A percentile compares a stretch with the other conserved stretches of the same genome.
Evolutionary conservation across 306 rosid genomes (phyloP).

Genomic region (Castanea sativa): DNA sequence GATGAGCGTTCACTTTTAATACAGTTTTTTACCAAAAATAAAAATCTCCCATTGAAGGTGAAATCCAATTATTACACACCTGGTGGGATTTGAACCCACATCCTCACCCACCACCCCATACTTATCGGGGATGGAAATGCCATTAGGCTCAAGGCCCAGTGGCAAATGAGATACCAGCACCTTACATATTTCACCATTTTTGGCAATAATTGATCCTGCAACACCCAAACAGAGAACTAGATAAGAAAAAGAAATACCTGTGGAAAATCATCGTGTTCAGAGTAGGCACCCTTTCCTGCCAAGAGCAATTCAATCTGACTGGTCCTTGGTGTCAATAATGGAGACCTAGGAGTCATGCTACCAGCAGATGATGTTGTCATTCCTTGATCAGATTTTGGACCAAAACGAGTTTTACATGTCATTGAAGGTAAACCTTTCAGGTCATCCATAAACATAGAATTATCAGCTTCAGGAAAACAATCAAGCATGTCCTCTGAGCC

Average conservation of each 20-base stretch:
- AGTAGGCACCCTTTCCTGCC: conserved; percentile 90
- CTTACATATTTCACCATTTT: background rate
- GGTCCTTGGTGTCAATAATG: conserved; percentile 88
- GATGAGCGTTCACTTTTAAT: no score
- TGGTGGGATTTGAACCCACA: background rate
- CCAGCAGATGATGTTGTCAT: conserved; percentile 98
- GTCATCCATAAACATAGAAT: conserved; percentile 80
- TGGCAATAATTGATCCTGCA: background rate
- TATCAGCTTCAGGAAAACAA: conserved; percentile 90
- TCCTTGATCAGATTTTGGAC: conserved; percentile 99
- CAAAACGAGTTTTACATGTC: conserved; percentile 96
- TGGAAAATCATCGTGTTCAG: conserved; percentile 89
- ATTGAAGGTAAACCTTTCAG: conserved; percentile 88
- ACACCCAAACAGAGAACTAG: conserved; percentile 5
- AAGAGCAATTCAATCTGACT: conserved; percentile 92
- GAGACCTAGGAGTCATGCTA: conserved; percentile 99
- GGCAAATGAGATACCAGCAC: background rate
- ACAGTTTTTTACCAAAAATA: background rate
- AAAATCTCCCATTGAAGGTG: no score
- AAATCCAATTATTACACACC: background rate
- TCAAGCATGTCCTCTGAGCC: conserved; percentile 99
- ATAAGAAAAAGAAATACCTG: conserved; percentile 54
- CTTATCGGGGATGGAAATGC: background rate
- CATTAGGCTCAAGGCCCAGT: background rate
- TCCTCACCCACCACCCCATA: background rate